Percentiles rank a stretch among this genome's conserved stretches.
These are phyloP conservation scores for Isatis lusitanica DNA, from an alignment of 441 rosid genomes.

Conservation along the genomic window DNA sequence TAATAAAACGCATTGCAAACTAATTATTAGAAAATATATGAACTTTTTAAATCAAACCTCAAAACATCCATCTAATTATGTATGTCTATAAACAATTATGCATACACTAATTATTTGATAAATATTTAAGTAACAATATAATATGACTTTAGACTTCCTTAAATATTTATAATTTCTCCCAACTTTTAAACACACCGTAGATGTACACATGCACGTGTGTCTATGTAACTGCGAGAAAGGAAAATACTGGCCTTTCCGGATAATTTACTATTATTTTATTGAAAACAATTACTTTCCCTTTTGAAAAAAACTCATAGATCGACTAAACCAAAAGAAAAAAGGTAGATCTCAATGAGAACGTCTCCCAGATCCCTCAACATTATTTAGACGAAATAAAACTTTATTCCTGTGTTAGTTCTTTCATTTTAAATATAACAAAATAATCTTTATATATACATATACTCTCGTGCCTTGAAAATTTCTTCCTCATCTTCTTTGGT, in stretches of 20 bases:
- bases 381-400: conserved; percentile 27
- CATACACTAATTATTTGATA: background rate
- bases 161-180: background rate
- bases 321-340: conserved; percentile 26
- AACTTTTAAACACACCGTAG: conserved; percentile 20
- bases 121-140: background rate
- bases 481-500: conserved; percentile 45
- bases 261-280: background rate
- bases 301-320: conserved; percentile 29
- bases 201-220: conserved; percentile 40
- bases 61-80: background rate
- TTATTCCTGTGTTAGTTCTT: background rate
- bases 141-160: background rate
- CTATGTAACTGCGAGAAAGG: conserved; percentile 34
- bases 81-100: background rate
- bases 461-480: conserved; percentile 38
- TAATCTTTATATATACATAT: conserved; percentile 29
- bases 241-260: conserved; percentile 33
- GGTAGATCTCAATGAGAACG: conserved; percentile 51
- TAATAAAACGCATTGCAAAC: background rate
- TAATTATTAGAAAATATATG: background rate
- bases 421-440: background rate
- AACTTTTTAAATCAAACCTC: background rate
- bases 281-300: conserved; percentile 18
- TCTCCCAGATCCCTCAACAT: conserved; percentile 40